A percentile compares a stretch with the other conserved stretches of the same genome.
Evolutionary conservation across 352 stramenopile genomes (phyloP).

Genomic region (Phytophthora hibernalis): DNA sequence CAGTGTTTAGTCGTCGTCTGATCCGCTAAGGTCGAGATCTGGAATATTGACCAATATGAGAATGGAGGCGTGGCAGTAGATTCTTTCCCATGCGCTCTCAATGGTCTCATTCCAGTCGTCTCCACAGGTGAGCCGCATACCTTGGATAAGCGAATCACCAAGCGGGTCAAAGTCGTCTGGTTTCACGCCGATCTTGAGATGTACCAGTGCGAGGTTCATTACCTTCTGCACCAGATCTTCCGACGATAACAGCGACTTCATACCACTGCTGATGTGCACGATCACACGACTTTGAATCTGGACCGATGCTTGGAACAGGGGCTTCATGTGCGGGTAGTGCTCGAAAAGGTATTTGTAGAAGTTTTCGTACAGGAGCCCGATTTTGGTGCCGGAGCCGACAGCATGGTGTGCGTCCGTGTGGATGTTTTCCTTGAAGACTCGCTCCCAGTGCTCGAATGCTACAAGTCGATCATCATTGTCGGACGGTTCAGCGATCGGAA

Average conservation of each 20-base stretch:
- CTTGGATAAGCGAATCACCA: slow-evolving; percentile 62
- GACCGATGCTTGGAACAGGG: slow-evolving; percentile 64
- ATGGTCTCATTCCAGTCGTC: slow-evolving; percentile 56
- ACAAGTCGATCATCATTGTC: slow-evolving; percentile 56
- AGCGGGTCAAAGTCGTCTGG: slow-evolving; percentile 70
- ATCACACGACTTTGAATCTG: slow-evolving; percentile 72
- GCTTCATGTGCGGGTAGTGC: slow-evolving; percentile 62
- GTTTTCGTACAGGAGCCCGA: slow-evolving; percentile 63
- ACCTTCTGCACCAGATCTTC: slow-evolving; percentile 69
- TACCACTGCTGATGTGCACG: slow-evolving; percentile 68
- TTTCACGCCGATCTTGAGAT: slow-evolving; percentile 77
- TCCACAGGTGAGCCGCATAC: slow-evolving; percentile 60
- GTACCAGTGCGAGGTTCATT: slow-evolving; percentile 59
- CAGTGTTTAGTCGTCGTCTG: slow-evolving; percentile 34
- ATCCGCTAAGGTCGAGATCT: slow-evolving; percentile 58
- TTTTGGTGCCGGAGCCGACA: slow-evolving; percentile 48
- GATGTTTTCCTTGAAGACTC: slow-evolving; percentile 75
- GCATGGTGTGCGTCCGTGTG: slow-evolving; percentile 59
- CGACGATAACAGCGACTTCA: slow-evolving; percentile 64
- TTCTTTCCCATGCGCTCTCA: slow-evolving; percentile 59
- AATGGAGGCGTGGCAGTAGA: slow-evolving; percentile 68
- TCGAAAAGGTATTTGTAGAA: slow-evolving; percentile 80
- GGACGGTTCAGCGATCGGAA: slow-evolving; percentile 56
- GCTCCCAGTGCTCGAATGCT: slow-evolving; percentile 72
- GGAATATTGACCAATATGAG: slow-evolving; percentile 75